phyloP scores from a whole-genome alignment of 768 basidiomycete genomes.

The Lactarius hengduanensis region DNA sequence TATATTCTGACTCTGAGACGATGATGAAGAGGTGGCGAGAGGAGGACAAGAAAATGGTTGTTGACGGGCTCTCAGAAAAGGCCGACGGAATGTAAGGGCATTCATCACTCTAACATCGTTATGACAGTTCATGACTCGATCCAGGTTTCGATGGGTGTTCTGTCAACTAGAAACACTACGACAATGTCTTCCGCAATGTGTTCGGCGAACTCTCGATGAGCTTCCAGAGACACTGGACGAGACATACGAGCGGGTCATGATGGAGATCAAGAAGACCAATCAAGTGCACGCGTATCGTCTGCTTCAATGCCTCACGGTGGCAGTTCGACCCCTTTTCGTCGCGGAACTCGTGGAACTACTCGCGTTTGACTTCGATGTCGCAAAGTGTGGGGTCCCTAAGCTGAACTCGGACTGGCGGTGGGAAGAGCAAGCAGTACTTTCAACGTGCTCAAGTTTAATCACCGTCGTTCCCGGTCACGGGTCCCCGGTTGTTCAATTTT shows the following conservation, averaged over 20 bases:
- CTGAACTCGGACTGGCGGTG: neutral
- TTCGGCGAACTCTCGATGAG: neutral
- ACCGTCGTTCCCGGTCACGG: neutral
- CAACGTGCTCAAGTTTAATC: neutral
- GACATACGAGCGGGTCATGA: neutral
- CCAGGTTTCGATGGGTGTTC: neutral
- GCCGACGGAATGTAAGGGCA: neutral
- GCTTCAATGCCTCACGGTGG: neutral
- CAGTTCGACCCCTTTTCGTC: neutral
- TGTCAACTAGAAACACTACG: neutral
- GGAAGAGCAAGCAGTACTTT: neutral
- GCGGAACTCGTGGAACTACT: neutral
- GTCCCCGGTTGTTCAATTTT: neutral
- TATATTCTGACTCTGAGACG: neutral
- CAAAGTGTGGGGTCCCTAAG: neutral
- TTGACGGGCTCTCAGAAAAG: neutral
- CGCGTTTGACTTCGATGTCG: neutral
- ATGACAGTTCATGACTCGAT: neutral
- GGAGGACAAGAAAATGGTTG: neutral
- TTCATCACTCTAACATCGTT: neutral
- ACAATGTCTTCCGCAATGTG: neutral
- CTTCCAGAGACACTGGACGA: neutral
- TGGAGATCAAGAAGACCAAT: neutral
- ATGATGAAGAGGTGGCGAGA: neutral
- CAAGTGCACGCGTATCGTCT: neutral